Evolutionary conservation across 306 rosid genomes (phyloP).

Genomic region (Malus sylvestris): DNA sequence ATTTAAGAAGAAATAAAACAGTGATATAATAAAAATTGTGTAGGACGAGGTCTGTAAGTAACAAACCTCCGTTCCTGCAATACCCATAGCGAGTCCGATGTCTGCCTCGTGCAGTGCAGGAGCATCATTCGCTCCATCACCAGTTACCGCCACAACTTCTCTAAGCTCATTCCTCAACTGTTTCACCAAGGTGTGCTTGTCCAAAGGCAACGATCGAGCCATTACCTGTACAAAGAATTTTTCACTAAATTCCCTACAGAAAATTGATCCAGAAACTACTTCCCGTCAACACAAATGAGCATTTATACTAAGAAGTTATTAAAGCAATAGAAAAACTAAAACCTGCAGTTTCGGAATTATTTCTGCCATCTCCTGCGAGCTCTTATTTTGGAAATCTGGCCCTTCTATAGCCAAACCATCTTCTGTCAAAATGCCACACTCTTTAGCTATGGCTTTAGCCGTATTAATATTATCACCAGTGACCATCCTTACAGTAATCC

Average conservation of each 20-base stretch:
- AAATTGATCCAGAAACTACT: background rate
- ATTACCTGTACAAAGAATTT: slow-evolving; percentile 49
- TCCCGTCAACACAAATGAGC: background rate
- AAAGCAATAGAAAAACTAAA: background rate
- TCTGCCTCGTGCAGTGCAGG: slow-evolving; percentile 92
- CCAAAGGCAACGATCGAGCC: slow-evolving; percentile 89
- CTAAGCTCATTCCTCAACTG: slow-evolving; percentile 47
- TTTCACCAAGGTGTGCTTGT: slow-evolving; percentile 77
- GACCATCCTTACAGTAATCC: slow-evolving; percentile 75
- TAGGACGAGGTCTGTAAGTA: background rate
- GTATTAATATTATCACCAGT: slow-evolving; percentile 93
- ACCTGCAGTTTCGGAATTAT: slow-evolving; percentile 89
- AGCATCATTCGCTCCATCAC: slow-evolving; percentile 95
- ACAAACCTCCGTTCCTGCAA: slow-evolving; percentile 94
- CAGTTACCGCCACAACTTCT: slow-evolving; percentile 93
- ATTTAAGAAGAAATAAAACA: background rate
- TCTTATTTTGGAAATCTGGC: slow-evolving; percentile 60
- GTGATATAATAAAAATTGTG: background rate
- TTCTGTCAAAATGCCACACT: slow-evolving; percentile 85
- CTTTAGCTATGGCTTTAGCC: slow-evolving; percentile 91
- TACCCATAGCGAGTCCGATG: slow-evolving; percentile 93
- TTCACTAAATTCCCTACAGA: background rate
- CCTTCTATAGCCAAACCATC: slow-evolving; percentile 88
- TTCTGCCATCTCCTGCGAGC: slow-evolving; percentile 45
- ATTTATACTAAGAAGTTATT: background rate